phyloP scores from a whole-genome alignment of 805 yeast species.

The Yarrowia deformans region DNA sequence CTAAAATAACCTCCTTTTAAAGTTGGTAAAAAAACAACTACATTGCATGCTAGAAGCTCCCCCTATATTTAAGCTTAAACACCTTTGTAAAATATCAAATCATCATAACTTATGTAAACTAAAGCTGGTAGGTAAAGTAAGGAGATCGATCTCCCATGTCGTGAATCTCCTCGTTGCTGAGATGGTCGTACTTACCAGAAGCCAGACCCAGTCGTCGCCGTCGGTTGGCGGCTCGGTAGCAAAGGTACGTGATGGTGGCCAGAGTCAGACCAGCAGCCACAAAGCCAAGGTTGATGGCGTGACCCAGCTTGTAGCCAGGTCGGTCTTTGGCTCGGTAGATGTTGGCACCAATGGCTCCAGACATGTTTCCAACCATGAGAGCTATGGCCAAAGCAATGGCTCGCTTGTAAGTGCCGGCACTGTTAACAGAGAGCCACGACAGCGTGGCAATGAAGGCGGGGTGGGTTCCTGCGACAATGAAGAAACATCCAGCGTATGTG shows the following conservation, averaged over 20 bases:
- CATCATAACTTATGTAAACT: neutral
- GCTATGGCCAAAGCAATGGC: conserved; percentile 62
- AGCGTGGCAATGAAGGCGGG: conserved; percentile 65
- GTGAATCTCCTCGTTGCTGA: conserved; percentile 22
- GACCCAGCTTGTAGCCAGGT: conserved; percentile 62
- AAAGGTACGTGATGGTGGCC: conserved; percentile 11
- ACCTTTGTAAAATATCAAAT: neutral
- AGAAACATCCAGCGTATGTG: conserved; percentile 63
- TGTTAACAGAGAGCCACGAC: conserved; percentile 65
- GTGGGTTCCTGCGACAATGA: conserved; percentile 61
- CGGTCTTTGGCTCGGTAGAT: conserved; percentile 61
- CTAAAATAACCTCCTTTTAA: neutral
- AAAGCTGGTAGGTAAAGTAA: conserved; percentile 30
- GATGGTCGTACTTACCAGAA: conserved; percentile 32
- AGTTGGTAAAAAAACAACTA: neutral
- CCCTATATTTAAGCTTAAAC: no score
- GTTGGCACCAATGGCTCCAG: conserved; percentile 65
- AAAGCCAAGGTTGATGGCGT: conserved; percentile 58
- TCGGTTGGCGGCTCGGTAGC: conserved; percentile 34
- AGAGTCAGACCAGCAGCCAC: conserved; percentile 49
- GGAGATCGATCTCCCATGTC: conserved; percentile 39
- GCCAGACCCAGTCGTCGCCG: conserved; percentile 25
- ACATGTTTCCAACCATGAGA: conserved; percentile 70
- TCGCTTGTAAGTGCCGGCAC: conserved; percentile 63
- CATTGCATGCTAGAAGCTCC: no score